A percentile compares a stretch with the other conserved stretches of the same genome.
These are phyloP conservation scores for Colletotrichum horii DNA, from an alignment of 2,329 filamentous ascomycete genomes.

Conservation along the genomic window DNA sequence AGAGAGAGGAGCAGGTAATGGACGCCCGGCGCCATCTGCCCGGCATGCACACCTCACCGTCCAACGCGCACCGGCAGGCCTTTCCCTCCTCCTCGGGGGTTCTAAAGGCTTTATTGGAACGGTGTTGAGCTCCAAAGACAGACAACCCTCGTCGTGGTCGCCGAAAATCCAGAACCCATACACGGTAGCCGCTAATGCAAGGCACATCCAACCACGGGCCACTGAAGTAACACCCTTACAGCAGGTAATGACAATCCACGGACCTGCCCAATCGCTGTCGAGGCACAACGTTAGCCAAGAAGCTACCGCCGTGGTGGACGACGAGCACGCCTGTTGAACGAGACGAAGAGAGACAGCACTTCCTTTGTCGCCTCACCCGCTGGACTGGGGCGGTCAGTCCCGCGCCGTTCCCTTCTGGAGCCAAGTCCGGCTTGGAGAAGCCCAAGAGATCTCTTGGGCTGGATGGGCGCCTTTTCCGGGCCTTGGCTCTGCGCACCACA, in stretches of 20 bases:
- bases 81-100: not conserved
- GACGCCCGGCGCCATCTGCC: constrained; percentile 3
- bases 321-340: not conserved
- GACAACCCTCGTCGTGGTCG: constrained; percentile 2
- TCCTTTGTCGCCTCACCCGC: constrained; percentile 9
- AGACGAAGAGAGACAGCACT: not conserved
- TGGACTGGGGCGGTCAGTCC: not conserved
- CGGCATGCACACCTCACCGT: not conserved
- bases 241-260: not conserved
- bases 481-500: constrained; percentile 9
- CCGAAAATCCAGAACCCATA: constrained; percentile 6
- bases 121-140: not conserved
- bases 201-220: constrained; percentile 19
- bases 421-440: not conserved
- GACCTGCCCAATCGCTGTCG: not conserved
- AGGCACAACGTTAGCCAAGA: not conserved
- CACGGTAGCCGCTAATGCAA: constrained; percentile 16
- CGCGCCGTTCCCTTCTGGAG: not conserved
- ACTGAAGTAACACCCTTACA: not conserved
- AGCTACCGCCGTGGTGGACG: not conserved
- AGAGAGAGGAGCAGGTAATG: not conserved
- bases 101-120: not conserved
- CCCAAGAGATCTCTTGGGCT: constrained; percentile 11
- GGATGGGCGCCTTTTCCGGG: not conserved
- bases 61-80: not conserved